Percentiles rank a stretch among this genome's conserved stretches.
phyloP scores from a whole-genome alignment of 2,329 filamentous ascomycete genomes.

The Scopulariopsis brevicaulis region DNA sequence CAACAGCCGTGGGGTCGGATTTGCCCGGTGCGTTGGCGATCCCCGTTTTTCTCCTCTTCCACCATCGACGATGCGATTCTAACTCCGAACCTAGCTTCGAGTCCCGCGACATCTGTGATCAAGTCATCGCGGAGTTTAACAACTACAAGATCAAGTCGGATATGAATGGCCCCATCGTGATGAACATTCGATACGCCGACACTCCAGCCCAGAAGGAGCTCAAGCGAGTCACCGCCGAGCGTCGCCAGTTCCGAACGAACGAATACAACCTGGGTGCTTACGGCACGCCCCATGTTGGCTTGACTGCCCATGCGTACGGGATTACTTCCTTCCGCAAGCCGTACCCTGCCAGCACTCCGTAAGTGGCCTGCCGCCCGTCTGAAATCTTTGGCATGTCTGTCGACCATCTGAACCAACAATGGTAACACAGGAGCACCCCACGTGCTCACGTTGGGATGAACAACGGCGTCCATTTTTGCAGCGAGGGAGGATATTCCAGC shows the following conservation, averaged over 20 bases:
- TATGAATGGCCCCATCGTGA: constrained; percentile 46
- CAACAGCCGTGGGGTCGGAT: constrained; percentile 92
- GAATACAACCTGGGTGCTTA: constrained; percentile 78
- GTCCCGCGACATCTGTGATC: constrained; percentile 76
- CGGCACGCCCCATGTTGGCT: constrained; percentile 48
- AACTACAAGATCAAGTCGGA: constrained; percentile 67
- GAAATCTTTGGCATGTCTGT: constrained; percentile 12
- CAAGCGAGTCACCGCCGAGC: constrained; percentile 91
- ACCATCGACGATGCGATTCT: constrained; percentile 6
- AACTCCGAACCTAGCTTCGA: constrained; percentile 59
- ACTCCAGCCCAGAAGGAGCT: constrained; percentile 94
- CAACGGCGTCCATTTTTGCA: background rate
- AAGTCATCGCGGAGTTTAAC: constrained; percentile 79
- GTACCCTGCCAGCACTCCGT: constrained; percentile 24
- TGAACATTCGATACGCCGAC: constrained; percentile 94
- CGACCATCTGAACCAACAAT: constrained; percentile 11
- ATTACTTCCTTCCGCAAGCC: constrained; percentile 14
- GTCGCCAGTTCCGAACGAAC: constrained; percentile 88
- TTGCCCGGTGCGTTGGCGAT: constrained; percentile 62
- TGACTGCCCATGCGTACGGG: constrained; percentile 19
- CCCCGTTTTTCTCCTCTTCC: constrained; percentile 3
- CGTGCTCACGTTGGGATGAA: constrained; percentile 1
- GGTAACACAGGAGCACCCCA: background rate
- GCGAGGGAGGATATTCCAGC: background rate
- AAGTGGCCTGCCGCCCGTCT: constrained; percentile 20